Percentiles rank a stretch among this genome's conserved stretches.
phyloP scores from a whole-genome alignment of 164 flowering plant genomes.

The Annona squamosa region DNA sequence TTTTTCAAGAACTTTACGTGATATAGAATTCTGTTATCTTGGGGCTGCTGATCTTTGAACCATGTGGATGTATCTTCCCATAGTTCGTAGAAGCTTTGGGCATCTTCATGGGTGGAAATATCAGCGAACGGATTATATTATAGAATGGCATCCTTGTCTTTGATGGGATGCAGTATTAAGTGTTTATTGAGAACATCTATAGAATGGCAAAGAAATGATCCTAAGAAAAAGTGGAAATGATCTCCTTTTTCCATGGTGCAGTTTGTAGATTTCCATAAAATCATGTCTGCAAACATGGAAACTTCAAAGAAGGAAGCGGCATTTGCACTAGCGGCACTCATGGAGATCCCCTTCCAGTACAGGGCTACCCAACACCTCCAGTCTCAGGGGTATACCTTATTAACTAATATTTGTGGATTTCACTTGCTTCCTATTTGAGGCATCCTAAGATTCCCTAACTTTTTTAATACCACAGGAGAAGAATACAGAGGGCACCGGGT shows the following conservation, averaged over 20 bases:
- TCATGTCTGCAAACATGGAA: conserved; percentile 63
- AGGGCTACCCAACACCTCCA: conserved; percentile 51
- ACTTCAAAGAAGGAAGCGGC: conserved; percentile 61
- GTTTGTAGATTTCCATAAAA: conserved; percentile 89
- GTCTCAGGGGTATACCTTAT: conserved; percentile 30
- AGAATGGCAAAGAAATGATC: no score
- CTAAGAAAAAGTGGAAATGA: no score
- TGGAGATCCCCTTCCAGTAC: conserved; percentile 88
- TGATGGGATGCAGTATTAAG: no score
- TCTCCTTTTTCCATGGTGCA: conserved; percentile 20
- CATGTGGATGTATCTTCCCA: no score
- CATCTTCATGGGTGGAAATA: no score
- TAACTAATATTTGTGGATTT: neutral
- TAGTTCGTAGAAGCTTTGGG: no score
- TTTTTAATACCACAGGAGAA: conserved; percentile 16
- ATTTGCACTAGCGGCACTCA: conserved; percentile 87
- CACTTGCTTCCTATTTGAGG: neutral
- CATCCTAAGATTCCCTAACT: neutral
- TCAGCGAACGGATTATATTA: no score
- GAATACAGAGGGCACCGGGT: conserved; percentile 17
- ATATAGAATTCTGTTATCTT: no score
- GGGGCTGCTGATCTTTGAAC: no score
- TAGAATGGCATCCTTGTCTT: no score
- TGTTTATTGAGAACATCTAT: no score
- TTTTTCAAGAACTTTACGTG: no score